Conservation (phyloP, 345 rosid species). For the Heritiera fomes region DNA sequence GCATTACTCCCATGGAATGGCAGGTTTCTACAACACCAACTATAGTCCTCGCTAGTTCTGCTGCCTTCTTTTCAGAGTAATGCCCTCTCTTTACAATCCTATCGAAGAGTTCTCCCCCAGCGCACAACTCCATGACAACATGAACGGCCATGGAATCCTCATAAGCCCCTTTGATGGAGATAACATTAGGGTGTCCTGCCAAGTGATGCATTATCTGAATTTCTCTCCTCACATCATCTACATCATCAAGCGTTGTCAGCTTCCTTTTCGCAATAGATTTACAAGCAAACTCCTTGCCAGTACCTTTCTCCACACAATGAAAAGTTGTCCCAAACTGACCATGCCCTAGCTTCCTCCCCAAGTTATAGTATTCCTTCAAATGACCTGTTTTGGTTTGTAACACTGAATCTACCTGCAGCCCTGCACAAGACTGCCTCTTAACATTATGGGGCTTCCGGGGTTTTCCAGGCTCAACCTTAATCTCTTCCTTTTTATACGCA, state of each 20-base stretch:
- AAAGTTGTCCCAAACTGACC: slow-evolving; percentile 90
- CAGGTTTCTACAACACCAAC: slow-evolving; percentile 70
- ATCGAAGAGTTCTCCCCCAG: slow-evolving; percentile 91
- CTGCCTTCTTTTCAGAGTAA: slow-evolving; percentile 74
- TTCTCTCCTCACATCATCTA: slow-evolving; percentile 87
- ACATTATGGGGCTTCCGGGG: slow-evolving; percentile 43
- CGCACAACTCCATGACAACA: slow-evolving; percentile 86
- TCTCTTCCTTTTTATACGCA: slow-evolving; percentile 10
- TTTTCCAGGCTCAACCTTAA: slow-evolving; percentile 24
- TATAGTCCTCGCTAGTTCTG: slow-evolving; percentile 60
- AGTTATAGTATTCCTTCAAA: slow-evolving; percentile 58
- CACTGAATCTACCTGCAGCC: slow-evolving; percentile 58
- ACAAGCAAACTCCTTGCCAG: slow-evolving; percentile 77
- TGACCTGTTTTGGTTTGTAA: slow-evolving; percentile 59
- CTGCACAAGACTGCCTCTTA: slow-evolving; percentile 57
- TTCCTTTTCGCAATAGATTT: slow-evolving; percentile 86
- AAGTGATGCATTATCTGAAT: slow-evolving; percentile 88
- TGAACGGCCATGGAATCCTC: slow-evolving; percentile 85
- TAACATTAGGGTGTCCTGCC: slow-evolving; percentile 62
- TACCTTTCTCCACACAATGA: slow-evolving; percentile 62
- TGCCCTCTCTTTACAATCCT: slow-evolving; percentile 73
- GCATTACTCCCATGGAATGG: slow-evolving; percentile 80
- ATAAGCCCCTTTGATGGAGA: slow-evolving; percentile 74
- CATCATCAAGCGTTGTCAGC: slow-evolving; percentile 57
- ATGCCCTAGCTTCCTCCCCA: slow-evolving; percentile 75